Conservation (phyloP, 1,284 basidiomycete species). For the Athelia psychrophila region DNA sequence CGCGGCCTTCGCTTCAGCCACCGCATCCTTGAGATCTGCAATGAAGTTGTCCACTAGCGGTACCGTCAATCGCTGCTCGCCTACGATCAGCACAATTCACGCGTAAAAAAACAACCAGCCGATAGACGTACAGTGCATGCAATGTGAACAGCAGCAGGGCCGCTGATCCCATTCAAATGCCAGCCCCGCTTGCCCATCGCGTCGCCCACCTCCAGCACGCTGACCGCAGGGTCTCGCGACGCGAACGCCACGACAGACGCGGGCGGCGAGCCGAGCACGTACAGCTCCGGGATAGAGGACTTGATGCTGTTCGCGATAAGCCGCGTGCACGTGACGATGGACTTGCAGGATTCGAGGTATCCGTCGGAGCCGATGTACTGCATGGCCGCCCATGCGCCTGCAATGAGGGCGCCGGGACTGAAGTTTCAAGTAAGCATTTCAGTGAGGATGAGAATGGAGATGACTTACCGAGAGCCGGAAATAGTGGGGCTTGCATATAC, state of each 20-base stretch:
- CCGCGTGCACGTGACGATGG: constrained; percentile 77
- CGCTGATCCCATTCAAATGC: constrained; percentile 86
- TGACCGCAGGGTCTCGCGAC: constrained; percentile 56
- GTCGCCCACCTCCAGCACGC: constrained; percentile 89
- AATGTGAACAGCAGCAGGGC: constrained; percentile 87
- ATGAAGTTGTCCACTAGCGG: constrained; percentile 77
- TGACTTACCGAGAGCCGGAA: constrained; percentile 79
- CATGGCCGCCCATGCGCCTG: constrained; percentile 96
- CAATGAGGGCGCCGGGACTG: constrained; percentile 90
- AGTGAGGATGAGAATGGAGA: no score
- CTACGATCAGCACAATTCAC: neutral
- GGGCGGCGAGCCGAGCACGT: constrained; percentile 85
- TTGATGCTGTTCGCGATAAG: constrained; percentile 66
- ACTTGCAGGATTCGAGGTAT: constrained; percentile 85
- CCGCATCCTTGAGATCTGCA: constrained; percentile 75
- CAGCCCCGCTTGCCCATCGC: constrained; percentile 82
- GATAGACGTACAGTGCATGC: constrained; percentile 78
- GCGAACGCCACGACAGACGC: constrained; percentile 91
- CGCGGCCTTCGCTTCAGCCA: constrained; percentile 56
- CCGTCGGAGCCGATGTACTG: constrained; percentile 89
- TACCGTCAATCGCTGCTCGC: constrained; percentile 68
- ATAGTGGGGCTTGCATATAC: constrained; percentile 84
- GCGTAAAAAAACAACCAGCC: neutral
- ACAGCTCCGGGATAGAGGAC: constrained; percentile 73
- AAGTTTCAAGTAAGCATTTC: constrained; percentile 5